phyloP scores from a whole-genome alignment of 1,139 yeast species.

The Hyphopichia pseudoburtonii region DNA sequence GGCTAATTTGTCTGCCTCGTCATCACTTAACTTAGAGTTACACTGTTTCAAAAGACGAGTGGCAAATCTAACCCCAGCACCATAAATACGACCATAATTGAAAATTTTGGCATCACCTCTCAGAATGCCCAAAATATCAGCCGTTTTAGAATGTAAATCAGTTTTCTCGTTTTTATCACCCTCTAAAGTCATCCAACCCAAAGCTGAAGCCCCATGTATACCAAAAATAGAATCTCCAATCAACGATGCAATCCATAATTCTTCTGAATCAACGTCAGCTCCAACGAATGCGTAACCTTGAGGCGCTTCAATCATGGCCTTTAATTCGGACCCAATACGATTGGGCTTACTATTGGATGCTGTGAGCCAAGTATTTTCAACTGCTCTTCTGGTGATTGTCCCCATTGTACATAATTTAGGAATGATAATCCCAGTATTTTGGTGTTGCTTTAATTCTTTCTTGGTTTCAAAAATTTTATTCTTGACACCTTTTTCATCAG shows the following conservation, averaged over 20 bases:
- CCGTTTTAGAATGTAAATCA: conserved; percentile 93
- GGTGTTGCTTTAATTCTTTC: conserved; percentile 20
- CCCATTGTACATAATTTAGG: conserved; percentile 94
- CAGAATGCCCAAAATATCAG: conserved; percentile 81
- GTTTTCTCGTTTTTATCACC: conserved; percentile 91
- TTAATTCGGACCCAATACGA: conserved; percentile 90
- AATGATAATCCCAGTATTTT: conserved; percentile 66
- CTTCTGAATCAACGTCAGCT: conserved; percentile 98
- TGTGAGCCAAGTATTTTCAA: conserved; percentile 96
- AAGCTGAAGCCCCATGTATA: conserved; percentile 92
- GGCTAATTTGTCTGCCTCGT: conserved; percentile 70
- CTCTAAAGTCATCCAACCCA: conserved; percentile 99
- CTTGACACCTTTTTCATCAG: conserved; percentile 19
- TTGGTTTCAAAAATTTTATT: conserved; percentile 26
- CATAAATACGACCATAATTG: conserved; percentile 96
- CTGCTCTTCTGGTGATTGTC: conserved; percentile 93
- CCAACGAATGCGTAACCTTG: conserved; percentile 90
- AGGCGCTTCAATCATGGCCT: conserved; percentile 85
- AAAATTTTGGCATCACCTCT: conserved; percentile 92
- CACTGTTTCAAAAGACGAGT: conserved; percentile 77
- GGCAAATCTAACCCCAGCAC: conserved; percentile 95
- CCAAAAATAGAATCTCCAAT: conserved; percentile 90
- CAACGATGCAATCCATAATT: conserved; percentile 94
- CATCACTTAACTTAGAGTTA: conserved; percentile 67
- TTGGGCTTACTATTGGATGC: conserved; percentile 89